A percentile compares a stretch with the other conserved stretches of the same genome.
Evolutionary conservation across 768 basidiomycete genomes (phyloP).

Genomic region (Leccinum fibrillosum): DNA sequence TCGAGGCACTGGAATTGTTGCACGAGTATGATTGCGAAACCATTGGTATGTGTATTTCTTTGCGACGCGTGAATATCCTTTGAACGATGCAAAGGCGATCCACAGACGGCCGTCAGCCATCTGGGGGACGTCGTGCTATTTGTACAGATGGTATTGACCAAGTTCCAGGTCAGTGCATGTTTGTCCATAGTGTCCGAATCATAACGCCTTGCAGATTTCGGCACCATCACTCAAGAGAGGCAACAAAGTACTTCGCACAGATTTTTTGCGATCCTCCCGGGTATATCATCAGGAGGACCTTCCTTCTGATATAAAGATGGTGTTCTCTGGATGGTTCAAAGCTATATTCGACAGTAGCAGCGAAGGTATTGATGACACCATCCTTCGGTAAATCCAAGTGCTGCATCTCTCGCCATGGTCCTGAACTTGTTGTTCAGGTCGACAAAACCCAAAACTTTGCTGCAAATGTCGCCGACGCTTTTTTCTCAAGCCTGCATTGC

Average conservation of each 20-base stretch:
- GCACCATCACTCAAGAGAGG: constrained; percentile 45
- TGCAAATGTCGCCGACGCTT: constrained; percentile 65
- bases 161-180: constrained; percentile 52
- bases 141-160: constrained; percentile 59
- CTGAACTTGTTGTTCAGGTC: constrained; percentile 42
- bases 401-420: not conserved
- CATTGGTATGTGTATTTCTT: constrained; percentile 52
- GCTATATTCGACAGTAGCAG: constrained; percentile 72
- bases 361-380: constrained; percentile 83
- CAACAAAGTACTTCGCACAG: constrained; percentile 43
- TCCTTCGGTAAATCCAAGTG: constrained; percentile 48
- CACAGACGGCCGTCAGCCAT: constrained; percentile 76
- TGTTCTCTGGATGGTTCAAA: constrained; percentile 65
- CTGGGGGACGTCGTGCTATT: constrained; percentile 80
- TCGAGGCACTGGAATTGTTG: constrained; percentile 56
- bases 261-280: constrained; percentile 49
- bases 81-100: constrained; percentile 54
- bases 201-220: constrained; percentile 43
- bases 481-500: constrained; percentile 60
- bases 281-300: constrained; percentile 41
- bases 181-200: not conserved
- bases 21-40: constrained; percentile 78
- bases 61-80: not conserved
- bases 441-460: constrained; percentile 64
- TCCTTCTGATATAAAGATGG: constrained; percentile 39